These are phyloP conservation scores for Colletotrichum siamense DNA, from an alignment of 2,329 filamentous ascomycete genomes.

Conservation along the genomic window DNA sequence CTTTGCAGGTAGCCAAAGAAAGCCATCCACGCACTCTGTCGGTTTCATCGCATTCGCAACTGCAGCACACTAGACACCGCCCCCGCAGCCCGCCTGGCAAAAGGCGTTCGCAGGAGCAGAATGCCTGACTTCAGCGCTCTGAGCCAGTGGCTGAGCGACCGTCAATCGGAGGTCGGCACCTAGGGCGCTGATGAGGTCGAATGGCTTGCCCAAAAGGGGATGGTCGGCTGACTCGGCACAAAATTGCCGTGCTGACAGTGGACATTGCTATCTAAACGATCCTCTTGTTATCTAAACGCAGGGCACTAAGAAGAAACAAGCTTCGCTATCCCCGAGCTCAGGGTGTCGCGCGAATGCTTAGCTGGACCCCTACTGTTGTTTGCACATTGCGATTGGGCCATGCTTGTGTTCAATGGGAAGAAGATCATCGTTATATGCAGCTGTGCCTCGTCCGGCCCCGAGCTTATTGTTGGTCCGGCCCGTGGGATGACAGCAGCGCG, in stretches of 20 bases:
- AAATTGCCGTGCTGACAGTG: background rate
- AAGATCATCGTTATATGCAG: background rate
- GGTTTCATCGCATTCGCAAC: background rate
- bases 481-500: background rate
- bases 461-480: background rate
- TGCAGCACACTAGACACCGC: background rate
- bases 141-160: background rate
- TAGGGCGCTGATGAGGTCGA: background rate
- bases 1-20: background rate
- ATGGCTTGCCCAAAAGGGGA: background rate
- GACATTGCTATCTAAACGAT: background rate
- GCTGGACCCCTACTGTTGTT: background rate
- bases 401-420: background rate
- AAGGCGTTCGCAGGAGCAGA: background rate
- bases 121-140: background rate
- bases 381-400: background rate
- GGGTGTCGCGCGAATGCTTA: background rate
- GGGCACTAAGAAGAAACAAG: conserved; percentile 16
- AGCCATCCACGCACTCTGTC: background rate
- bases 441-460: background rate
- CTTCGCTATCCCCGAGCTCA: background rate
- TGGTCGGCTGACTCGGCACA: background rate
- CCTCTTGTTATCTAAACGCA: background rate
- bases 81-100: background rate
- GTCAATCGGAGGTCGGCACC: background rate